These are phyloP conservation scores for Fraxinus cuspidata DNA, from an alignment of 257 asterid genomes.

Conservation along the genomic window DNA sequence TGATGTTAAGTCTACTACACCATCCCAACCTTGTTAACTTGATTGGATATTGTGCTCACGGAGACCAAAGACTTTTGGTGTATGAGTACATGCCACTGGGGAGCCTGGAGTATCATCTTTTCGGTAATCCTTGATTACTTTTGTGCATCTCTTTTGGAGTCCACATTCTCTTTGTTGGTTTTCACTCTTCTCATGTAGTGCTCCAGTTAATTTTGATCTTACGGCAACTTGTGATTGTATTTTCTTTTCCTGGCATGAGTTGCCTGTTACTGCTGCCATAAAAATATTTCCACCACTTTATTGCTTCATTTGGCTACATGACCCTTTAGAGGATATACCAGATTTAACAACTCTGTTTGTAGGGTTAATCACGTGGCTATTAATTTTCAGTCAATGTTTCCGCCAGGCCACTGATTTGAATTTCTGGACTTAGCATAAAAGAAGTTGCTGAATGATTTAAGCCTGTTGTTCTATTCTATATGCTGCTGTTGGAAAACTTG, in stretches of 20 bases:
- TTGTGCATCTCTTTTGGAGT: neutral
- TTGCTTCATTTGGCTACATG: neutral
- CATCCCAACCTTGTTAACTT: slow-evolving; percentile 84
- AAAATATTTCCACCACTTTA: neutral
- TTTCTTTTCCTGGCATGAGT: too few relatives aligned
- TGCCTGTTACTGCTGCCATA: too few relatives aligned
- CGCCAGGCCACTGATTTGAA: neutral
- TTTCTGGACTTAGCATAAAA: neutral
- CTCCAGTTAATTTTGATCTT: neutral
- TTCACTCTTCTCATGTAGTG: neutral
- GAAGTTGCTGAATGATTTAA: too few relatives aligned
- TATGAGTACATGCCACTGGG: slow-evolving; percentile 91
- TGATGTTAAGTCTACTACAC: slow-evolving; percentile 82
- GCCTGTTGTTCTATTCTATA: neutral
- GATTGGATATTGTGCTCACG: slow-evolving; percentile 84
- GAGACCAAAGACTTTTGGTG: slow-evolving; percentile 78
- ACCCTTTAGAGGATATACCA: too few relatives aligned
- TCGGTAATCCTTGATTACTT: slow-evolving; percentile 45
- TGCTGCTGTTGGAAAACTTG: neutral
- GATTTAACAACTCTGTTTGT: neutral
- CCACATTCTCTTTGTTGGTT: neutral
- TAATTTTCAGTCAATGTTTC: too few relatives aligned
- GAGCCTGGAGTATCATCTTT: slow-evolving; percentile 84
- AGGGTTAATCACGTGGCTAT: neutral
- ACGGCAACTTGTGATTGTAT: too few relatives aligned